Evolutionary conservation across 2,329 filamentous ascomycete species (phyloP).

Genomic region (Xylariales sp.): DNA sequence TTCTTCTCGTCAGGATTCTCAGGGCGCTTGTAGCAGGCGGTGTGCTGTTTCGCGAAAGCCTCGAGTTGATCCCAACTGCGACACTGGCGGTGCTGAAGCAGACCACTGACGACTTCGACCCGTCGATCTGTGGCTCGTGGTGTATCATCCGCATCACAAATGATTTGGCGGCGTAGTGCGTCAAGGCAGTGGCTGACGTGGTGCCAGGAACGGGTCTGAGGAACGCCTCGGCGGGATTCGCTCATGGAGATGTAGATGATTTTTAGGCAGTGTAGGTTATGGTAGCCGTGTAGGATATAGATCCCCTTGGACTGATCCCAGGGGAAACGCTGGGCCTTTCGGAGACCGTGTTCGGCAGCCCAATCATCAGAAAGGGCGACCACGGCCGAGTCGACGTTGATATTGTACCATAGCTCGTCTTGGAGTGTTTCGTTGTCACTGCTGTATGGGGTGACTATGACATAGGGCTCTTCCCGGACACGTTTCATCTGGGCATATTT

Average conservation of each 20-base stretch:
- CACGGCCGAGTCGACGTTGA: conserved; percentile 39
- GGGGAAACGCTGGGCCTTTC: conserved; percentile 45
- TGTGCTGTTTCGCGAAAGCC: conserved; percentile 41
- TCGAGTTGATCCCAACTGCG: conserved; percentile 46
- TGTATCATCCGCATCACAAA: conserved; percentile 50
- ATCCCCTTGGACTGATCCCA: conserved; percentile 49
- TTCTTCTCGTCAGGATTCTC: conserved; percentile 23
- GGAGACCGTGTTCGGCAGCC: conserved; percentile 38
- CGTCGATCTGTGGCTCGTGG: conserved; percentile 42
- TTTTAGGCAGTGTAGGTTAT: conserved; percentile 50
- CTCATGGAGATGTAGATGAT: conserved; percentile 36
- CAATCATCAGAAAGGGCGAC: conserved; percentile 44
- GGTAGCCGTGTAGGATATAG: conserved; percentile 48
- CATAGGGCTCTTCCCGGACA: conserved; percentile 33
- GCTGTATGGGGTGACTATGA: conserved; percentile 30
- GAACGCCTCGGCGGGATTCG: conserved; percentile 33
- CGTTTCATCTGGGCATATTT: conserved; percentile 25
- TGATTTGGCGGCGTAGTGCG: conserved; percentile 45
- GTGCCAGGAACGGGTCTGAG: conserved; percentile 33
- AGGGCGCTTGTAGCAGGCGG: conserved; percentile 37
- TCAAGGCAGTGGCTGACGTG: conserved; percentile 47
- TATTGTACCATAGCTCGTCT: conserved; percentile 35
- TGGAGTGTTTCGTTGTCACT: conserved; percentile 33
- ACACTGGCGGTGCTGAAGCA: conserved; percentile 45
- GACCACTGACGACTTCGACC: conserved; percentile 36